Evolutionary conservation across 768 basidiomycete genomes (phyloP).

Genomic region (Naganishia kalamii): DNA sequence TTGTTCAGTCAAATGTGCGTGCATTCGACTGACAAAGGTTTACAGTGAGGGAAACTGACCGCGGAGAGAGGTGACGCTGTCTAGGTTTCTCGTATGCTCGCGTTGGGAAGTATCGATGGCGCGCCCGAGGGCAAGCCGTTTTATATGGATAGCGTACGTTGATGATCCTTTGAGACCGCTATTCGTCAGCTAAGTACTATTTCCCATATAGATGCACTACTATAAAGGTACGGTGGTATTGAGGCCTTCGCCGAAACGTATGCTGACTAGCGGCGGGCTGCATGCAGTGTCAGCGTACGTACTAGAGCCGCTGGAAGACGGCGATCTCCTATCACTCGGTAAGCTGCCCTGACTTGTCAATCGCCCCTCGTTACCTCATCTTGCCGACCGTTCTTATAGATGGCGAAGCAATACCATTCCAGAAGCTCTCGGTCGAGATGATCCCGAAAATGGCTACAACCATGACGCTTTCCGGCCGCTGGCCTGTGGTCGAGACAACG

Average conservation of each 20-base stretch:
- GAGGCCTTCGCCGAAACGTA: neutral
- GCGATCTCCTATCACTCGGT: conserved; percentile 39
- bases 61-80: neutral
- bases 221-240: conserved; percentile 33
- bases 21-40: neutral
- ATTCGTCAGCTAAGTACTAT: neutral
- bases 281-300: conserved; percentile 37
- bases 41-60: no score
- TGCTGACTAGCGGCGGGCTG: neutral
- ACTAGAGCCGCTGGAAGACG: conserved; percentile 36
- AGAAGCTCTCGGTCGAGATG: conserved; percentile 39
- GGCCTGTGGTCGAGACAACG: conserved; percentile 20
- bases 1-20: conserved; percentile 39
- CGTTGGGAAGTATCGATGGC: conserved; percentile 37
- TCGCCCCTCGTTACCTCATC: neutral
- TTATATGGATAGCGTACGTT: conserved; percentile 35
- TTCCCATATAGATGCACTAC: conserved; percentile 35
- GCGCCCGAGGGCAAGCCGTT: conserved; percentile 41
- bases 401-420: conserved; percentile 40
- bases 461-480: conserved; percentile 35
- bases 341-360: neutral
- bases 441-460: conserved; percentile 37
- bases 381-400: conserved; percentile 27
- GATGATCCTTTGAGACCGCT: neutral
- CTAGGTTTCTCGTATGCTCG: conserved; percentile 31